Conservation (phyloP, 139 green algal species). For the Closterium sp. region DNA sequence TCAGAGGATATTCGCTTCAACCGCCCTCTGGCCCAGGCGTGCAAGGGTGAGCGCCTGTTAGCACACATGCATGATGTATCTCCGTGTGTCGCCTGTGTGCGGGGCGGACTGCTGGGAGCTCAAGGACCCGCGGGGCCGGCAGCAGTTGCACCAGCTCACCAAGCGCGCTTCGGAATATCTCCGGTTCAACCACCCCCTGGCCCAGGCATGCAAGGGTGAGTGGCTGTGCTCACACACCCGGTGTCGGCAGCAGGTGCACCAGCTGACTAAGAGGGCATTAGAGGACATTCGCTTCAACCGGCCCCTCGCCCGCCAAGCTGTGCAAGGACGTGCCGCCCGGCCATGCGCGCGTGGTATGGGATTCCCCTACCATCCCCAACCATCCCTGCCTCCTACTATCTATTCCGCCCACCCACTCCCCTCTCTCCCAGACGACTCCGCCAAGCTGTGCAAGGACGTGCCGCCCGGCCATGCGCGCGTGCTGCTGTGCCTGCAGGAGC, state of each 20-base stretch:
- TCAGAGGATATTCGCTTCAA: slow-evolving; percentile 82
- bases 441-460: too few species aligned
- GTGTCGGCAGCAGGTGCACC: slow-evolving; percentile 62
- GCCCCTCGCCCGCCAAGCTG: slow-evolving; percentile 61
- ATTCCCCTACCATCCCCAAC: too few species aligned
- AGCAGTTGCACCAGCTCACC: slow-evolving; percentile 59
- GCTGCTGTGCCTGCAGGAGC: too few species aligned
- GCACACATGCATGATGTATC: too few species aligned
- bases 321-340: too few species aligned
- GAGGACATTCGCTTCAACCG: slow-evolving; percentile 83
- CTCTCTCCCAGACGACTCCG: background rate
- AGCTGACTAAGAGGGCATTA: slow-evolving; percentile 57
- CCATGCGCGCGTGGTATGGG: too few species aligned
- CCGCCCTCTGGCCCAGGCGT: slow-evolving; percentile 55
- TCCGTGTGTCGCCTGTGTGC: too few species aligned
- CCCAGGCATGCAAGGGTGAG: slow-evolving; percentile 19
- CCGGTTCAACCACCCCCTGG: slow-evolving; percentile 74
- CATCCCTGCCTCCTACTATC: background rate
- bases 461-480: too few species aligned
- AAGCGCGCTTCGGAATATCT: slow-evolving; percentile 74
- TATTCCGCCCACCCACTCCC: background rate
- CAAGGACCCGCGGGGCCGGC: slow-evolving; percentile 57
- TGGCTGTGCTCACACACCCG: too few species aligned
- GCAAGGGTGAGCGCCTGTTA: background rate
- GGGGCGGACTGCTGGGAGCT: slow-evolving; percentile 27